Conservation (phyloP, 371 early-diverging fungal genomes). For the Mortierella sp. region DNA sequence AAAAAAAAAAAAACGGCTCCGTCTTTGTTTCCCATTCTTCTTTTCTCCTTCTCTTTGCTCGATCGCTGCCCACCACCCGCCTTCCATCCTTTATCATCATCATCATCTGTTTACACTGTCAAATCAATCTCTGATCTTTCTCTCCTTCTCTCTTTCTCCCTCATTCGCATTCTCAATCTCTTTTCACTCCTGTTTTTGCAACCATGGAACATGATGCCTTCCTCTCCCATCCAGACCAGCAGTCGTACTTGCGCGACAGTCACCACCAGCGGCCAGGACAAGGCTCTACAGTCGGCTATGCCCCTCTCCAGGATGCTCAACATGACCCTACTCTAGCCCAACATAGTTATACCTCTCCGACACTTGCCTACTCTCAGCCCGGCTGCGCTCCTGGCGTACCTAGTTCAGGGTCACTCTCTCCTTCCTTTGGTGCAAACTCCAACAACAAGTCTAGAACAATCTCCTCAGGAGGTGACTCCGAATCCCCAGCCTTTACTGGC, state of each 20-base stretch:
- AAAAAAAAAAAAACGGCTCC: too few relatives aligned
- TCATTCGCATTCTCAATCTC: background rate
- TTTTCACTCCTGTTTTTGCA: background rate
- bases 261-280: slow-evolving; percentile 2
- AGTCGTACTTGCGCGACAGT: background rate
- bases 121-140: background rate
- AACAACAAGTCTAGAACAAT: slow-evolving; percentile 4
- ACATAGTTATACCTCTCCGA: too few relatives aligned
- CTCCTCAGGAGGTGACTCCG: background rate
- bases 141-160: background rate
- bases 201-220: slow-evolving; percentile 38
- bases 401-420: background rate
- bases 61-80: background rate
- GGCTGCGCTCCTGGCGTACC: too few relatives aligned
- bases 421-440: background rate
- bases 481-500: background rate
- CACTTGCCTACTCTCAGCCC: too few relatives aligned
- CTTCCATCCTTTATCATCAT: background rate
- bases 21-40: too few relatives aligned
- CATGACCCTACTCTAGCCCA: slow-evolving; percentile 10
- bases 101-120: background rate
- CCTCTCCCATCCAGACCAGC: slow-evolving; percentile 12
- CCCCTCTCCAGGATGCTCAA: slow-evolving; percentile 17
- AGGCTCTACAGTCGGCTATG: background rate
- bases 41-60: background rate